Conservation (phyloP, 306 rosid genomes). For the Rosa lucieae region DNA sequence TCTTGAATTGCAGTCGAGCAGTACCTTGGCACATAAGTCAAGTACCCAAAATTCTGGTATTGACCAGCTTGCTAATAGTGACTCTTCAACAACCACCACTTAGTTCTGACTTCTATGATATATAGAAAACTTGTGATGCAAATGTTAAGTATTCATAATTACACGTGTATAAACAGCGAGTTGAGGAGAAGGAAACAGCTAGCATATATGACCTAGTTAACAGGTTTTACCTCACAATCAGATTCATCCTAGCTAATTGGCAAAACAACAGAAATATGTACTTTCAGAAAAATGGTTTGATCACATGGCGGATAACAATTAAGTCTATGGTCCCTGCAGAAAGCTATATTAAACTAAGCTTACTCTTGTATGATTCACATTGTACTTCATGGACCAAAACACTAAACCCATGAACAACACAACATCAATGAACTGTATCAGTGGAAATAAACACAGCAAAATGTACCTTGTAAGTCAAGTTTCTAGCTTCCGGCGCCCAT, state of each 20-base stretch:
- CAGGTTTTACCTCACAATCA: neutral
- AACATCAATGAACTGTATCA: neutral
- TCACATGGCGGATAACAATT: neutral
- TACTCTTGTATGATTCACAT: neutral
- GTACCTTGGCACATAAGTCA: neutral
- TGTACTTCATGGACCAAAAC: neutral
- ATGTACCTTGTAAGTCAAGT: conserved; percentile 71
- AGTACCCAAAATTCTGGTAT: neutral
- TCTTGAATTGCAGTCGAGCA: no score
- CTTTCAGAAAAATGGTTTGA: neutral
- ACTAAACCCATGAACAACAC: neutral
- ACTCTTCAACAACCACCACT: neutral
- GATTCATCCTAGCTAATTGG: neutral
- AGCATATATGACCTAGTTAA: neutral
- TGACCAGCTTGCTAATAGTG: neutral
- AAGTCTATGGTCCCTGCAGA: neutral
- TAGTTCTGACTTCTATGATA: neutral
- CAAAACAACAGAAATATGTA: neutral
- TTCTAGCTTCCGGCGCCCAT: conserved; percentile 81
- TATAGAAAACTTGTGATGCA: neutral
- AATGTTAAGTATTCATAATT: neutral
- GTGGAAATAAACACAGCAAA: conserved; percentile 10
- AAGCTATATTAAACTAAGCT: neutral
- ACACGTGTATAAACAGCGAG: neutral
- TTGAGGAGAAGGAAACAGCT: neutral